Base-by-base conservation (phyloP, 345 rosid genomes). In the Salix dunnii region DNA sequence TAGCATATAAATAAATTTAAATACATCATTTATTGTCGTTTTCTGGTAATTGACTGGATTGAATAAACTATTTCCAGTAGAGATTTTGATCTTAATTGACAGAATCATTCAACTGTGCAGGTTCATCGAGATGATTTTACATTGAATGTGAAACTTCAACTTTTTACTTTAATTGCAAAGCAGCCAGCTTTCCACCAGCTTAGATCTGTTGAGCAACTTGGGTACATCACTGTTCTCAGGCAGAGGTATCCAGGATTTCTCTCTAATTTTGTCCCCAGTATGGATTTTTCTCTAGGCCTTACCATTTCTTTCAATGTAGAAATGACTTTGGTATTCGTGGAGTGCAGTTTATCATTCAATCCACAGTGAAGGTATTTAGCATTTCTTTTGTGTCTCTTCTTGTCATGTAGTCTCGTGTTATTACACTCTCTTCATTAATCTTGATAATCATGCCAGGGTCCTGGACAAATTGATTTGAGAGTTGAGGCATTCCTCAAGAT, bases 141-240 rank as follows among this genome's bases (percentile, higher is more conserved):
- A 67, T 76, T 87, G 92, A 95, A 95, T 78, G 91, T 84, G 67
- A 90, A 90, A 80, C 94, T 95, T 81, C 94, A 91, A 87, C 94
- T 91, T 70, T 83, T 95, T 79, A 87, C 86, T 81, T 89, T 91
- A 13, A 80, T 87, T 33, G 94, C 97, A 81, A 93, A 93, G 87
- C 94, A 93, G 85, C 87, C 96, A 38, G 90, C 97, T 75, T 91
- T 91, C 87, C 97, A 95, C 86, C 99, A 95, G 88, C 99, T 95
- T 84, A 87, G 99, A 85, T 86, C 97, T 17, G 92, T 95, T 12
- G 97, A 95, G 87, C 97, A 93, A 80, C 97, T 95, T 78, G 97
- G 99, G 58, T 95, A 95, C 82, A 90, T 93, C 68, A 90, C 97
- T 30, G 88, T 73, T 36, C 96, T 95, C 43, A 73, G 77, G 79